Percentiles rank a stretch among this genome's conserved stretches.
phyloP scores from a whole-genome alignment of 352 stramenopile species.

The Peronosclerospora sorghi region DNA sequence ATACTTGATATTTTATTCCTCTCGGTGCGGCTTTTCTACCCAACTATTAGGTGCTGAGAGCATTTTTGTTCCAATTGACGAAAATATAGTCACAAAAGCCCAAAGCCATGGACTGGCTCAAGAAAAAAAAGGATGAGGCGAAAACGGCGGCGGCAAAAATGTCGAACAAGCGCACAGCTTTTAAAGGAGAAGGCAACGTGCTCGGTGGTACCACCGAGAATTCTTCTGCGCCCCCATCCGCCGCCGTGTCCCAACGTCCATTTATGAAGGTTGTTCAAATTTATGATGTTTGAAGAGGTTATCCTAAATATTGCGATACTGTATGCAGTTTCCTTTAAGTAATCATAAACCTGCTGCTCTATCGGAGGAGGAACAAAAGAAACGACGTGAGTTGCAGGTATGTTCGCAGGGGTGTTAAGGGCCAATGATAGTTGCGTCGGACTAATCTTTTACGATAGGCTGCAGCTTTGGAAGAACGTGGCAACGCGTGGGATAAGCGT shows the following conservation, averaged over 20 bases:
- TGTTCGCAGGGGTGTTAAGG: not conserved
- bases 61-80: too few relatives aligned
- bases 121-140: constrained; percentile 74
- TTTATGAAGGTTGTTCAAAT: constrained; percentile 19
- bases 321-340: constrained; percentile 26
- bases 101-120: constrained; percentile 77
- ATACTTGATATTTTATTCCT: too few relatives aligned
- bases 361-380: constrained; percentile 42
- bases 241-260: constrained; percentile 4
- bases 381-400: constrained; percentile 54
- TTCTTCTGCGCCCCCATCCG: constrained; percentile 1
- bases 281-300: not conserved
- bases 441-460: constrained; percentile 11
- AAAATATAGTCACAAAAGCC: too few relatives aligned
- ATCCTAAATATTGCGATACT: not conserved
- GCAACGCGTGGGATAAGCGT: constrained; percentile 61
- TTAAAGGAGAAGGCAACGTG: constrained; percentile 56
- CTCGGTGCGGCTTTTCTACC: too few relatives aligned
- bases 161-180: constrained; percentile 54
- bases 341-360: constrained; percentile 27
- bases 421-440: not conserved
- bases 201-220: constrained; percentile 22
- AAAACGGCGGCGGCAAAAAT: constrained; percentile 65
- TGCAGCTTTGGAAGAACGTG: constrained; percentile 45
- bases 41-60: too few relatives aligned